These are phyloP conservation scores for Trametes sp. DNA, from an alignment of 1,284 basidiomycete species.

Conservation along the genomic window DNA sequence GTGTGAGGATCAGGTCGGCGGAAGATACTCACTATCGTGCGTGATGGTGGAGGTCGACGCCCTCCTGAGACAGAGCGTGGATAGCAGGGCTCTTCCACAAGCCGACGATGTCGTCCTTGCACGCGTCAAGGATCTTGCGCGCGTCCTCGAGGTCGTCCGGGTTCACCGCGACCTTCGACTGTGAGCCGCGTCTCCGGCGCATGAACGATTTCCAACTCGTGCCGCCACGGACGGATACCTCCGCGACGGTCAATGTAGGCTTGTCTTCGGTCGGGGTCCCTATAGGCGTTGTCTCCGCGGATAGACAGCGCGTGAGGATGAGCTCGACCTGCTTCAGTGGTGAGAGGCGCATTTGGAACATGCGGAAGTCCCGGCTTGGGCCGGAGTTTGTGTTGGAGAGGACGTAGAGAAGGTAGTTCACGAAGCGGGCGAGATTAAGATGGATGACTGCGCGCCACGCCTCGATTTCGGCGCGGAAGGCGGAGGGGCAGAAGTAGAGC, in stretches of 20 bases:
- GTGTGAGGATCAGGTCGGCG: too few species aligned
- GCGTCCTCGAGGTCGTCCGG: conserved; percentile 50
- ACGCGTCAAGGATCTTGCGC: conserved; percentile 58
- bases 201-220: conserved; percentile 55
- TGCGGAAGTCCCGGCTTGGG: conserved; percentile 46
- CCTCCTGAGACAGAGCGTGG: conserved; percentile 49
- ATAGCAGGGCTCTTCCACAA: conserved; percentile 58
- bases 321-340: conserved; percentile 65
- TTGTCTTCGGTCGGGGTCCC: conserved; percentile 19
- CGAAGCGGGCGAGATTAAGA: conserved; percentile 67
- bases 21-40: conserved; percentile 61
- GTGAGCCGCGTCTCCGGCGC: conserved; percentile 20
- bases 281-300: conserved; percentile 23
- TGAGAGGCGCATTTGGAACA: conserved; percentile 57
- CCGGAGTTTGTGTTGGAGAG: conserved; percentile 34
- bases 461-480: conserved; percentile 62
- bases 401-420: conserved; percentile 62
- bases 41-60: conserved; percentile 59
- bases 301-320: conserved; percentile 46
- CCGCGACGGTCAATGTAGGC: conserved; percentile 32
- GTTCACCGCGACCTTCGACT: conserved; percentile 3
- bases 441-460: conserved; percentile 70
- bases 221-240: conserved; percentile 56
- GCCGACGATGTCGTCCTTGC: conserved; percentile 59
- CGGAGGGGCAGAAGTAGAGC: conserved; percentile 63